Percentiles rank a stretch among this genome's conserved stretches.
These are phyloP conservation scores for Filobasidium wieringae DNA, from an alignment of 768 basidiomycete species.

Conservation along the genomic window DNA sequence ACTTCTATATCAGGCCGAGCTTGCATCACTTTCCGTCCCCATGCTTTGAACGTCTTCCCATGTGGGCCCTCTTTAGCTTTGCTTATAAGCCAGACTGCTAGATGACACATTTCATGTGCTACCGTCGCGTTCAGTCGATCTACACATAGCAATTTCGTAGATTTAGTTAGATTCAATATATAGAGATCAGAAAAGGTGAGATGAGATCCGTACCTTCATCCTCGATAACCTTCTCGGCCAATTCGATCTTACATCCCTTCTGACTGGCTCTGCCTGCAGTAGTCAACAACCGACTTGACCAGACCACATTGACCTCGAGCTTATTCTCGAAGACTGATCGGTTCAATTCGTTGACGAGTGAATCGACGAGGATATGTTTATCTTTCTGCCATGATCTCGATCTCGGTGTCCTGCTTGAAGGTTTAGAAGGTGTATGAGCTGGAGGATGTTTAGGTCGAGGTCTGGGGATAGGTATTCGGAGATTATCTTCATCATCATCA, in stretches of 20 bases:
- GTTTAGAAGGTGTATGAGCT: no score
- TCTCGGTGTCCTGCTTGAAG: no score
- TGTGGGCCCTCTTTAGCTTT: constrained; percentile 58
- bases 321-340: constrained; percentile 29
- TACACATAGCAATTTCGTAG: constrained; percentile 27
- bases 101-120: constrained; percentile 88
- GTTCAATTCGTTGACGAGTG: constrained; percentile 33
- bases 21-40: constrained; percentile 60
- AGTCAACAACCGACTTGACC: no score
- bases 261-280: constrained; percentile 39
- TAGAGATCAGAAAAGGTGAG: no score
- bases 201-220: constrained; percentile 60
- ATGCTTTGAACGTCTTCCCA: constrained; percentile 58
- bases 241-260: constrained; percentile 46
- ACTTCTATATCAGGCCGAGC: constrained; percentile 58
- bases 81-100: constrained; percentile 75
- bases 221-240: constrained; percentile 73
- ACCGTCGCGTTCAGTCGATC: constrained; percentile 71
- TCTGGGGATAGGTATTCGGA: no score
- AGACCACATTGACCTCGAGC: constrained; percentile 24
- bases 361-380: no score
- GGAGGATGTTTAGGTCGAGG: no score
- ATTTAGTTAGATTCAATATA: neutral
- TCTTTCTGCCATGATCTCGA: no score
- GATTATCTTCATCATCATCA: no score